A percentile compares a stretch with the other conserved stretches of the same genome.
Conservation (phyloP, 305 asterid species). For the Solanum hybrid region DNA sequence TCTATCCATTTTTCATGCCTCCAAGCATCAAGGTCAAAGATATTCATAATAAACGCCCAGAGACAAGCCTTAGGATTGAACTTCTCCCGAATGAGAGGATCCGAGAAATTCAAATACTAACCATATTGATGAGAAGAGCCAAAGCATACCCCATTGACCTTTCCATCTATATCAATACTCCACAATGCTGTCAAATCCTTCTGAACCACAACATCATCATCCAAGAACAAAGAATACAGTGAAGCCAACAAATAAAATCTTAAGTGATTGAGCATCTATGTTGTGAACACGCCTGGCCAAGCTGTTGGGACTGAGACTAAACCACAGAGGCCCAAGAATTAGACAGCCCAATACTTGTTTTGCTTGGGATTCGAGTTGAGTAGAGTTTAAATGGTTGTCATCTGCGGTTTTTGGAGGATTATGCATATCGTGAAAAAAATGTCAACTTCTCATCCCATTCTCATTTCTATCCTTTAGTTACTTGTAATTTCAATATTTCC, state of each 20-base stretch:
- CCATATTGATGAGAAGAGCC: slow-evolving; percentile 49
- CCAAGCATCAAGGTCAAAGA: slow-evolving; percentile 70
- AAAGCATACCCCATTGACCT: slow-evolving; percentile 64
- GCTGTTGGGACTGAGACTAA: too few species aligned
- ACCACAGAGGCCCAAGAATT: too few species aligned
- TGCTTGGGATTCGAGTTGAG: too few species aligned
- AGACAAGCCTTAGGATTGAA: slow-evolving; percentile 61
- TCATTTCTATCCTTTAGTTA: too few species aligned
- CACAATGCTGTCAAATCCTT: slow-evolving; percentile 56
- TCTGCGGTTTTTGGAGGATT: too few species aligned
- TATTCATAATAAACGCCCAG: slow-evolving; percentile 67
- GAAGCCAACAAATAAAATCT: slow-evolving; percentile 59
- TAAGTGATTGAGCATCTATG: slow-evolving; percentile 35
- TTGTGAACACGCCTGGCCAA: too few species aligned
- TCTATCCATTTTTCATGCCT: slow-evolving; percentile 46
- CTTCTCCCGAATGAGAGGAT: slow-evolving; percentile 46
- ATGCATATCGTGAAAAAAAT: too few species aligned
- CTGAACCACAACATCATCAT: slow-evolving; percentile 47
- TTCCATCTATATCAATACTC: slow-evolving; percentile 55
- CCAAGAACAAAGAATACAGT: slow-evolving; percentile 39
- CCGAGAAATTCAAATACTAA: slow-evolving; percentile 52
- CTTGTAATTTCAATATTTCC: too few species aligned
- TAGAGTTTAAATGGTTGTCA: too few species aligned
- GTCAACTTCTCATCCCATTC: too few species aligned
- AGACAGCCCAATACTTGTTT: too few species aligned